These are phyloP conservation scores for Backusella circina DNA, from an alignment of 192 early-diverging fungal genomes.

Conservation along the genomic window DNA sequence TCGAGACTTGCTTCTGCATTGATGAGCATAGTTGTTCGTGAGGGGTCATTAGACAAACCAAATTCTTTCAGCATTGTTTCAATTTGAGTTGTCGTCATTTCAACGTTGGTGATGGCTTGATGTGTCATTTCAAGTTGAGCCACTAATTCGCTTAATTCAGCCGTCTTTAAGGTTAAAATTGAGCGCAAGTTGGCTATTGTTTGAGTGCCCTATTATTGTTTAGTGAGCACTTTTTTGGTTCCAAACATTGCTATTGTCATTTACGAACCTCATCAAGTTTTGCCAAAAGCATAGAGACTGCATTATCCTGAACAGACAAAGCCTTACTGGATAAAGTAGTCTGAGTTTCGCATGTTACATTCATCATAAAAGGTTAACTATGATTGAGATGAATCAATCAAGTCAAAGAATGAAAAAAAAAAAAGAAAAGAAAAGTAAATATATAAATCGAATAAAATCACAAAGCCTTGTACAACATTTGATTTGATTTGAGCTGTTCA, in stretches of 20 bases:
- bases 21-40: conserved; percentile 14
- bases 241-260: background rate
- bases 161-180: conserved; percentile 28
- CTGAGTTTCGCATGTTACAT: conserved; percentile 4
- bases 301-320: background rate
- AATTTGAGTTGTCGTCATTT: conserved; percentile 23
- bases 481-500: background rate
- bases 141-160: conserved; percentile 27
- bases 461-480: background rate
- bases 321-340: background rate
- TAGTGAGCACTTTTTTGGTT: background rate
- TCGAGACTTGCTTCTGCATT: conserved; percentile 30
- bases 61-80: conserved; percentile 29
- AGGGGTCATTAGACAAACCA: conserved; percentile 2
- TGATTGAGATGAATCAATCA: background rate
- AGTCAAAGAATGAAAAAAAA: background rate
- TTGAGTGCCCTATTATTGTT: conserved; percentile 18
- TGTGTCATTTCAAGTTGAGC: conserved; percentile 27
- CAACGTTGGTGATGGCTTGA: conserved; percentile 26
- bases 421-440: background rate
- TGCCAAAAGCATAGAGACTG: conserved; percentile 2
- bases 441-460: background rate
- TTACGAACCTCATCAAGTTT: background rate
- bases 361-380: background rate
- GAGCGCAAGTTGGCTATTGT: conserved; percentile 30